Conservation (phyloP, 371 early-diverging fungal species). For the Mucor sp. region DNA sequence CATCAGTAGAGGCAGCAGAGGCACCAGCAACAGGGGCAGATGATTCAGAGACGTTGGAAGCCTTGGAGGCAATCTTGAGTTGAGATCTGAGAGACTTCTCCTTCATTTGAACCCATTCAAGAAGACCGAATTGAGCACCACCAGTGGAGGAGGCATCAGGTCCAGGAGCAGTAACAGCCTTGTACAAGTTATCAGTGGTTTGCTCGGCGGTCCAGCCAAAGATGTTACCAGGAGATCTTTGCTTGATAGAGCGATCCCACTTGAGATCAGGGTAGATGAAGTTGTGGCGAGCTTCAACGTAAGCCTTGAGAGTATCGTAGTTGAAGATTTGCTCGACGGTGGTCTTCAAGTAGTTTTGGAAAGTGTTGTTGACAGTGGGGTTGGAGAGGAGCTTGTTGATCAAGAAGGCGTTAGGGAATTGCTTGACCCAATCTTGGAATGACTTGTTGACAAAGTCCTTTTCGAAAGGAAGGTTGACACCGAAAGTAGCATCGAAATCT, state of each 20-base stretch:
- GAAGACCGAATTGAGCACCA: constrained; percentile 51
- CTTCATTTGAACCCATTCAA: constrained; percentile 45
- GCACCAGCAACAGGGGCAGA: background rate
- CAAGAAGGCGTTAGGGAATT: constrained; percentile 45
- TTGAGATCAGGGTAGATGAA: constrained; percentile 53
- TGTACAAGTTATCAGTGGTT: constrained; percentile 41
- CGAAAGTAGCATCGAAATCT: constrained; percentile 64
- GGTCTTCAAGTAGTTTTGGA: constrained; percentile 49
- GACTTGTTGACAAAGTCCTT: constrained; percentile 32
- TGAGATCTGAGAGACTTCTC: constrained; percentile 22
- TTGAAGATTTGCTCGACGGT: constrained; percentile 51
- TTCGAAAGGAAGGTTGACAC: constrained; percentile 49
- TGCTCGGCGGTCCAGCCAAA: constrained; percentile 53
- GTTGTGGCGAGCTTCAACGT: constrained; percentile 48
- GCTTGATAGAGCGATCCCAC: constrained; percentile 58
- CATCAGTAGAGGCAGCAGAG: background rate
- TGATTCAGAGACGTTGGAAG: background rate
- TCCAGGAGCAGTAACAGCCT: constrained; percentile 38
- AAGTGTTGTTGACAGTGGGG: constrained; percentile 30
- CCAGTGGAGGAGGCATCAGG: constrained; percentile 17
- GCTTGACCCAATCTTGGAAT: constrained; percentile 36
- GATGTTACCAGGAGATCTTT: constrained; percentile 59
- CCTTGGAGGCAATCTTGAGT: background rate
- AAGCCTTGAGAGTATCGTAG: constrained; percentile 45
- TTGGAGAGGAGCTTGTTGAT: constrained; percentile 57